Evolutionary conservation across 495 filamentous ascomycete genomes (phyloP).

Genomic region (Xylaria telfairii): DNA sequence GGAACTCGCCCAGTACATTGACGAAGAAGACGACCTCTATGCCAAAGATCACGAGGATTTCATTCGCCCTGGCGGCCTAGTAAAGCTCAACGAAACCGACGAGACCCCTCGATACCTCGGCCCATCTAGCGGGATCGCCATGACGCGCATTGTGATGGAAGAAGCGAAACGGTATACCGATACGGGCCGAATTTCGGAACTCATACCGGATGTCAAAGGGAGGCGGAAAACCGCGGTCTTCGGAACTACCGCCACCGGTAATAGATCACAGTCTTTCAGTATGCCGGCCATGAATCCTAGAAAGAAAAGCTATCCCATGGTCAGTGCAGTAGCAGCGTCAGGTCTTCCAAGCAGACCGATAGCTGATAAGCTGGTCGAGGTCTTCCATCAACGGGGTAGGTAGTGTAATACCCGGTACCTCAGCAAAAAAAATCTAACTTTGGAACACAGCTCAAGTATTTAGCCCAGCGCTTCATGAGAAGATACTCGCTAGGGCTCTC

Average conservation of each 20-base stretch:
- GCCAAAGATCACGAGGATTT: constrained; percentile 76
- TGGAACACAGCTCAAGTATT: constrained; percentile 73
- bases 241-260: constrained; percentile 22
- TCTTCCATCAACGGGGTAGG: constrained; percentile 82
- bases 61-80: constrained; percentile 80
- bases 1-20: constrained; percentile 66
- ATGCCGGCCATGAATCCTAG: constrained; percentile 45
- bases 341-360: constrained; percentile 70
- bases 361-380: constrained; percentile 74
- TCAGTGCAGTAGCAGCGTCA: constrained; percentile 73
- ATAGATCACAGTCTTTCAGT: constrained; percentile 45
- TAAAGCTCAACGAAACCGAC: constrained; percentile 79
- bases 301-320: constrained; percentile 72
- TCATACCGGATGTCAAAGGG: constrained; percentile 71
- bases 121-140: constrained; percentile 90
- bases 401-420: constrained; percentile 17
- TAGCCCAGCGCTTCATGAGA: constrained; percentile 84
- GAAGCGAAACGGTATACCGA: constrained; percentile 88
- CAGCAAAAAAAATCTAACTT: constrained; percentile 17
- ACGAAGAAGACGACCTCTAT: constrained; percentile 63
- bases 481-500: constrained; percentile 73
- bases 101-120: constrained; percentile 86
- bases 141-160: constrained; percentile 92
- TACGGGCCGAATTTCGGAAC: constrained; percentile 82
- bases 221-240: constrained; percentile 27